Base-by-base conservation (phyloP, 352 stramenopile genomes). In the Saprolegnia parasitica region DNA sequence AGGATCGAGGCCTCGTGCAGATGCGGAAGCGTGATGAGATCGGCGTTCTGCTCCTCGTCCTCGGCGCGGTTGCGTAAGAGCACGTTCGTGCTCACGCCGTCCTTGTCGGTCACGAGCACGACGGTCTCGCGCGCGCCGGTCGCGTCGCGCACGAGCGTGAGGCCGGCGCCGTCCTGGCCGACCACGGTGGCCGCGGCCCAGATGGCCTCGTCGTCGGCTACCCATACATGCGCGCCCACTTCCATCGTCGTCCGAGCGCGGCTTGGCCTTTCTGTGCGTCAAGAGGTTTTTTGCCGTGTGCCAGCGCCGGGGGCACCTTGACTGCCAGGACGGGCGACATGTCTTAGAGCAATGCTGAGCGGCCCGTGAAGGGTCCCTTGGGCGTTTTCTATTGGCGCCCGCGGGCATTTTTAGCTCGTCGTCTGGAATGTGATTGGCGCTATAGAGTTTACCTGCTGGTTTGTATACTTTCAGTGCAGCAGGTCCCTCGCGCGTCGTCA, bases 1-100 rank as follows among this genome's bases (percentile, higher is more conserved):
- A 96, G 79, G 46, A 96, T 93, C 0, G 85, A 89, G 23, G 88
- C 85, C 61, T 94, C 88, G 61, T 96, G 87, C 26, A 96, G 74
- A 71, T 95, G 87, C n/a, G 87, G 83, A 13, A 94, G 76, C 68
- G 81, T 75, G 60, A 92, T 84, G 39, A 96, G 78, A 68, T 95
- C 85, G 23, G 45, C 63, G 45, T 76, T 80, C 64, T 87, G 81
- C 61, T 90, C 83, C 54, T 88, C 78, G 47, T 91, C 79, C 13
- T 81, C 75, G 26, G 68, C 68, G 57, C 80, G 75, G 71, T 95
- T 92, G 50, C 83, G 83, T 6, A 88, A 79, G 24, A 95, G 68
- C 50, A 92, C 80, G 71, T 91, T 92, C 45, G 64, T 70, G 62
- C 77, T 89, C 49, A 90, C 83, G 32, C 84, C 81, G 5, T 72